Evolutionary conservation across 2,329 filamentous ascomycete genomes (phyloP), one percentile per base, ranked within the genome.

Genomic region (Pseudogymnoascus sp.): DNA sequence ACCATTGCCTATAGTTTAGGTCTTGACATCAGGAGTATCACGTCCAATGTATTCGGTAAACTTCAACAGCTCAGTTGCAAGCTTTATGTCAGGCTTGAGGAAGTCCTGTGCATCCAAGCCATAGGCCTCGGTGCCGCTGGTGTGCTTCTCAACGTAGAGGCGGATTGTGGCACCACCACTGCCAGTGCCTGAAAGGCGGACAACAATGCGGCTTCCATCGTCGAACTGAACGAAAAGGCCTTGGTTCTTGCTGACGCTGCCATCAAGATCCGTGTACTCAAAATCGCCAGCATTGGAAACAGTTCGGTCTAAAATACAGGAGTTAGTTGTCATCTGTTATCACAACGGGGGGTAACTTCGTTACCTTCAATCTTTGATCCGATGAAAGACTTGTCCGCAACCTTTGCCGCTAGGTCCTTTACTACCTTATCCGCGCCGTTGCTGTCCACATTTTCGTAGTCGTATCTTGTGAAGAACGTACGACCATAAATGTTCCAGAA

Each of bases 381-480:
- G 62, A 97, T 81, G 71, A 97, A 97, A 64, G 76, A 79, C 61
- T 82, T 75, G 70, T 91, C 84, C 40, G 86, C 86, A 71, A 97
- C 90, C 68, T 96, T 83, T 68, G 88, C 86, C 71, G 87, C 83
- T 72, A 99, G 82, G 72, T 91, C 87, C 63, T 85, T 87, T 53
- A 96, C 89, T 64, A 99, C 87, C 80, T 96, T 93, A 80, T 89
- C 90, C 67, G 95, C 95, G 42, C 90, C 93, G 7, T 93, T 91
- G 56, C 87, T 89, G 79, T 96, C 92, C 68, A 96, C 92, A 70
- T 96, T 86, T 79, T 99, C 95, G 79, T 96, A 99, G 79, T 99
- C 95, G 78, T 97, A 97, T 67, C 95, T 91, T 47, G 95, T 99
- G 84, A 99, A 99, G 83, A 97, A 99, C 33, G 93, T 97, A 65